These are phyloP conservation scores for Avena sativa DNA, from an alignment of 176 grass and related monocot genomes.

Conservation along the genomic window DNA sequence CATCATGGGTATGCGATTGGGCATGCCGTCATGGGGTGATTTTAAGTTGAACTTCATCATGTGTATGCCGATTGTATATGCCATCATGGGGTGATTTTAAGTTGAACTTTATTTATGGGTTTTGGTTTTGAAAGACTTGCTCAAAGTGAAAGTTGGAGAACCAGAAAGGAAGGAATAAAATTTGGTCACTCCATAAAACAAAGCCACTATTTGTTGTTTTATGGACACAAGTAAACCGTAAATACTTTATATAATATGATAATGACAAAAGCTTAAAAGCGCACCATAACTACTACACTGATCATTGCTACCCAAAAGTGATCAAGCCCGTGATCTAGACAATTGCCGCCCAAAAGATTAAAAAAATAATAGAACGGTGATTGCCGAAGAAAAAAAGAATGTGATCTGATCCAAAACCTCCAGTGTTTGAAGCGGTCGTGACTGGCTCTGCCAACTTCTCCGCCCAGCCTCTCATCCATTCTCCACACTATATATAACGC, in stretches of 20 bases:
- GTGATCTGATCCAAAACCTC: neutral
- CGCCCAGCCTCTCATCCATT: neutral
- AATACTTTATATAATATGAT: neutral
- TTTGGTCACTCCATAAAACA: neutral
- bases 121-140: neutral
- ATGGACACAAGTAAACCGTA: neutral
- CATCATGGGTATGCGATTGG: neutral
- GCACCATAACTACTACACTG: neutral
- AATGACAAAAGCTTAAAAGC: neutral
- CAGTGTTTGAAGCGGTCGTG: conserved; percentile 22
- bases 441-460: neutral
- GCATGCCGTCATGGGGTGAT: neutral
- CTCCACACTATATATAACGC: conserved; percentile 32
- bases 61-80: neutral
- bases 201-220: neutral
- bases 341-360: neutral
- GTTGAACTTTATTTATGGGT: neutral
- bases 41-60: neutral
- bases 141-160: neutral
- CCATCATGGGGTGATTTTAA: neutral
- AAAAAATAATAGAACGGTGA: too few species aligned
- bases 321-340: neutral
- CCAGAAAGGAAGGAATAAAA: neutral
- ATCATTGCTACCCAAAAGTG: neutral
- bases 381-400: neutral